Evolutionary conservation across 805 yeast species (phyloP).

Genomic region (Brettanomyces bruxellensis): DNA sequence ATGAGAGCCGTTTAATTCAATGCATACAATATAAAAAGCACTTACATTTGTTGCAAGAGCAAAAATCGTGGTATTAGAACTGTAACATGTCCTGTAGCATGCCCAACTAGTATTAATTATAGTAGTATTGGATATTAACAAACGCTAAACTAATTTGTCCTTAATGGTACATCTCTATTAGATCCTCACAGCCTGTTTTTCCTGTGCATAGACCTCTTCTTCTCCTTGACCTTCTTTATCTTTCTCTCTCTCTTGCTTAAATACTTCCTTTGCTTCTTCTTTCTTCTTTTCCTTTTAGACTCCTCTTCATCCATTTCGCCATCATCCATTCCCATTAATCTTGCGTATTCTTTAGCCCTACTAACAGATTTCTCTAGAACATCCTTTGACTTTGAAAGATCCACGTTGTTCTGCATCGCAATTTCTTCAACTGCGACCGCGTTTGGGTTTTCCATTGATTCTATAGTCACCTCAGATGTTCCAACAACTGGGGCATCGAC

Average conservation of each 20-base stretch:
- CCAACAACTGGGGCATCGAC: slow-evolving; percentile 33
- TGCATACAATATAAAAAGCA: no score
- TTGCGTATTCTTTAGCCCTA: slow-evolving; percentile 79
- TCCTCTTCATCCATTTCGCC: slow-evolving; percentile 23
- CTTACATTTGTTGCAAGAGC: no score
- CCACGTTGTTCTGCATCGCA: slow-evolving; percentile 64
- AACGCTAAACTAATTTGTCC: background rate
- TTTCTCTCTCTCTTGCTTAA: slow-evolving; percentile 74
- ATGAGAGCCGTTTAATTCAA: background rate
- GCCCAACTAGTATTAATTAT: no score
- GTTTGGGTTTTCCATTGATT: slow-evolving; percentile 41
- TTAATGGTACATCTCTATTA: slow-evolving; percentile 18
- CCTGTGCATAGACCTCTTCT: slow-evolving; percentile 21
- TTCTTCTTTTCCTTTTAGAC: slow-evolving; percentile 56
- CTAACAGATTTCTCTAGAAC: slow-evolving; percentile 66
- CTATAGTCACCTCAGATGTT: slow-evolving; percentile 45
- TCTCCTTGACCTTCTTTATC: slow-evolving; percentile 37
- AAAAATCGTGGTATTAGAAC: no score
- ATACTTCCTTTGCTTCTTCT: slow-evolving; percentile 54
- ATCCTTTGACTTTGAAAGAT: slow-evolving; percentile 56
- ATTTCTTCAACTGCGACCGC: slow-evolving; percentile 26
- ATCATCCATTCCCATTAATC: slow-evolving; percentile 46
- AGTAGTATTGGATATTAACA: no score
- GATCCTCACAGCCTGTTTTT: slow-evolving; percentile 17
- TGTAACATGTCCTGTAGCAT: no score